phyloP scores from a whole-genome alignment of 2,329 filamentous ascomycete species.

The Sporothrix protearum region DNA sequence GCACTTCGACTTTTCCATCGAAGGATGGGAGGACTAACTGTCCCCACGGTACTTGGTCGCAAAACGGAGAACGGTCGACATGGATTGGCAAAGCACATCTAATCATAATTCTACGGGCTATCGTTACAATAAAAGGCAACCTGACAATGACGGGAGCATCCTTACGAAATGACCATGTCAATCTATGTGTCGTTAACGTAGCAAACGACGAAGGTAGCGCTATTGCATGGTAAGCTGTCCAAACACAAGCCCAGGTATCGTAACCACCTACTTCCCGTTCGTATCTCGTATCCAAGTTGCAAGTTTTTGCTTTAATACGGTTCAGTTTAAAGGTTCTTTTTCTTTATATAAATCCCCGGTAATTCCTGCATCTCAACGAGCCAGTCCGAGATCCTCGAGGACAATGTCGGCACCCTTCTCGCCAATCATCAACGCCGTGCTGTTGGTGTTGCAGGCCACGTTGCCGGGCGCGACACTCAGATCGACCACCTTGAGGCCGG shows the following conservation, averaged over 20 bases:
- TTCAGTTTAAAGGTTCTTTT: too few relatives aligned
- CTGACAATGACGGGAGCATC: neutral
- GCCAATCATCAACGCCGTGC: conserved; percentile 66
- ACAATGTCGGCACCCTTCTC: conserved; percentile 68
- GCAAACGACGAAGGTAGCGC: too few relatives aligned
- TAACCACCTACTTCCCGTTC: too few relatives aligned
- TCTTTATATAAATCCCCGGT: neutral
- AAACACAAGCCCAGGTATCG: too few relatives aligned
- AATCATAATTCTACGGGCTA: too few relatives aligned
- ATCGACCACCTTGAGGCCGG: conserved; percentile 71
- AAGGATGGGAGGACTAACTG: conserved; percentile 45
- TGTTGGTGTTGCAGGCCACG: conserved; percentile 42
- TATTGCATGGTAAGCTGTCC: too few relatives aligned
- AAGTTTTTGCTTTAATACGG: too few relatives aligned
- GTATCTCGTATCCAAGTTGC: neutral
- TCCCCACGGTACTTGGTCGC: neutral
- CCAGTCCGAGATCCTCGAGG: neutral
- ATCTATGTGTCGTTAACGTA: neutral
- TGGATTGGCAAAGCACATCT: neutral
- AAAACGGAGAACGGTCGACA: neutral
- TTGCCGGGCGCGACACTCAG: conserved; percentile 35
- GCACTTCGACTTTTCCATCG: conserved; percentile 54
- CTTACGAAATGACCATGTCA: neutral
- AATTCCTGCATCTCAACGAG: neutral
- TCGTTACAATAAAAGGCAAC: too few relatives aligned